A percentile compares a stretch with the other conserved stretches of the same genome.
phyloP scores from a whole-genome alignment of 2,329 filamentous ascomycete genomes.

The Sclerotinia borealis region DNA sequence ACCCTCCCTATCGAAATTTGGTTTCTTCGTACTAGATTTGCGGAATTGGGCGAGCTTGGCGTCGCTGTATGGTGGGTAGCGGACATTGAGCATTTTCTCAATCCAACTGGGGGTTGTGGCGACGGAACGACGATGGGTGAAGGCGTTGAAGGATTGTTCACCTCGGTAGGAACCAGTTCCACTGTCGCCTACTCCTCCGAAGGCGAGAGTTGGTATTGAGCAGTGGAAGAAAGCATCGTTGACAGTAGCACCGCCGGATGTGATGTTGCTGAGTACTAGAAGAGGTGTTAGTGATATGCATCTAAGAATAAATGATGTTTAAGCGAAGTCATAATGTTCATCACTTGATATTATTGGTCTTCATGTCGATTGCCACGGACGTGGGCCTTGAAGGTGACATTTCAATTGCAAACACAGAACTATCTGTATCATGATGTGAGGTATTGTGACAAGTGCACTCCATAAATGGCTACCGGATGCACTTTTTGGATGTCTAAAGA shows the following conservation, averaged over 20 bases:
- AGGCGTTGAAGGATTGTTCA: constrained; percentile 63
- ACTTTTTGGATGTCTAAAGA: neutral
- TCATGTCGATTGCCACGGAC: neutral
- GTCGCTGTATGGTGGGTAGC: constrained; percentile 58
- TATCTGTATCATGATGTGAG: neutral
- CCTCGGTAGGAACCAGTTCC: constrained; percentile 75
- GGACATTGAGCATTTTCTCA: constrained; percentile 58
- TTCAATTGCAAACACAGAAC: neutral
- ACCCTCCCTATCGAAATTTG: constrained; percentile 59
- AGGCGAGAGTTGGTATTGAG: constrained; percentile 63
- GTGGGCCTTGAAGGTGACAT: neutral
- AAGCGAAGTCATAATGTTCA: neutral
- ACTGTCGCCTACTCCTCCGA: constrained; percentile 77
- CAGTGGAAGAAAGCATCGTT: constrained; percentile 67
- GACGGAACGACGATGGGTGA: constrained; percentile 54
- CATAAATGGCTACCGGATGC: neutral
- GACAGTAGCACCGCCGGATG: constrained; percentile 61
- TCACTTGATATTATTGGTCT: neutral
- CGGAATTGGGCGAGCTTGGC: constrained; percentile 40
- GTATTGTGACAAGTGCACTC: neutral
- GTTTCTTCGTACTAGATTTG: constrained; percentile 40
- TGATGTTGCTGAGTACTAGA: constrained; percentile 54
- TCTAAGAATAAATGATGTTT: neutral
- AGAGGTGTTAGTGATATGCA: constrained; percentile 11
- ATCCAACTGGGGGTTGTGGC: constrained; percentile 61